A percentile compares a stretch with the other conserved stretches of the same genome.
These are phyloP conservation scores for Gentiana straminea DNA, from an alignment of 257 asterid genomes.

Conservation along the genomic window DNA sequence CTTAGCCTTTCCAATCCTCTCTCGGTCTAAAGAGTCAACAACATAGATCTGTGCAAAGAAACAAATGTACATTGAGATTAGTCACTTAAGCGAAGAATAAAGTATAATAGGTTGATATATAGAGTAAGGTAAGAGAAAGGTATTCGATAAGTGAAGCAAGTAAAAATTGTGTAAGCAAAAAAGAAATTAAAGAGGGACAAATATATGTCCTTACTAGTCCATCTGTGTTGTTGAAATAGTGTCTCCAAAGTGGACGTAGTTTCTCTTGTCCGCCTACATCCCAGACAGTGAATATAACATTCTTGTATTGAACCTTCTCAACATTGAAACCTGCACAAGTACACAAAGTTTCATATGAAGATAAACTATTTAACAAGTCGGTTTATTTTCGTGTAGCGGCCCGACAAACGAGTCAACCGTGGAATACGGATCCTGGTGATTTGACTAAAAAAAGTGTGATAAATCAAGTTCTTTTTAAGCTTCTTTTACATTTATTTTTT, in stretches of 20 bases:
- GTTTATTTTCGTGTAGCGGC: no score
- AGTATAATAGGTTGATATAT: no score
- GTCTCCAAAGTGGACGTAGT: conserved; percentile 95
- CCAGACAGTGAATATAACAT: conserved; percentile 92
- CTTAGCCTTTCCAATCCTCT: conserved; percentile 74
- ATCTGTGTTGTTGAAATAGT: conserved; percentile 88
- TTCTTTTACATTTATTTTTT: no score
- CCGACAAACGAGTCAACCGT: no score
- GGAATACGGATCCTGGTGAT: no score
- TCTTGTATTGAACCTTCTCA: conserved; percentile 93
- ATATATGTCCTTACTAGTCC: conserved; percentile 55
- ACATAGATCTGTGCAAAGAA: conserved; percentile 63
- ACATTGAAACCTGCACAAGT: conserved; percentile 79
- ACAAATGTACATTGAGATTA: conserved; percentile 1
- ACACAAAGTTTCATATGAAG: conserved; percentile 5
- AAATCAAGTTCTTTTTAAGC: no score
- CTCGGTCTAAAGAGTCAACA: conserved; percentile 93
- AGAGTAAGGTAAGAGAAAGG: neutral
- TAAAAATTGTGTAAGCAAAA: neutral
- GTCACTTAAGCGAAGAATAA: no score
- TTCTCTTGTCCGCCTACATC: conserved; percentile 98
- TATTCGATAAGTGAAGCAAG: neutral
- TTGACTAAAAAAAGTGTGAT: no score
- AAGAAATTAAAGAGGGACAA: neutral
- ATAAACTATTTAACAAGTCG: neutral